phyloP scores from a whole-genome alignment of 1,284 basidiomycete species.

The Tylopilus sp. region DNA sequence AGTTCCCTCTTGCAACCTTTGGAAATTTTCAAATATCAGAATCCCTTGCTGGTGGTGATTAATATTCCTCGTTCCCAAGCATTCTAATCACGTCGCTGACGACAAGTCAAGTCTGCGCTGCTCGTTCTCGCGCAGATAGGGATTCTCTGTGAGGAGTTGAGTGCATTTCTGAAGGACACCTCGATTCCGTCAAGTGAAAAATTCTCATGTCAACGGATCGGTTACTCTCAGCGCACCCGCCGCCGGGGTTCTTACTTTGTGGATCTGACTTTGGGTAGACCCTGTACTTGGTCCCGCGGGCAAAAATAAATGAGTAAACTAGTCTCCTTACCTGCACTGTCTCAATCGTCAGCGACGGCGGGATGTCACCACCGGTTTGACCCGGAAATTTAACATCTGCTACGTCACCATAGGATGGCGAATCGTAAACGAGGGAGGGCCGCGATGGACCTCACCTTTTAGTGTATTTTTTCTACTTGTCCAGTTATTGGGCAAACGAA shows the following conservation, averaged over 20 bases:
- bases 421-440: not conserved
- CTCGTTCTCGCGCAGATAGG: slow-evolving; percentile 3
- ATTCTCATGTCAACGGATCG: not conserved
- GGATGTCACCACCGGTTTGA: not conserved
- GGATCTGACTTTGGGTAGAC: slow-evolving; percentile 11
- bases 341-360: not conserved
- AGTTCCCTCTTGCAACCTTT: slow-evolving; percentile 4
- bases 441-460: not conserved
- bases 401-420: not conserved
- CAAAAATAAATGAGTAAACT: not conserved
- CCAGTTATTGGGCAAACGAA: no score
- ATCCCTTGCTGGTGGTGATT: not conserved
- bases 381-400: slow-evolving; percentile 1
- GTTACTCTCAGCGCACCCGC: not conserved
- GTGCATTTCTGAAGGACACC: not conserved
- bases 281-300: not conserved
- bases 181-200: not conserved
- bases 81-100: slow-evolving; percentile 3
- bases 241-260: not conserved
- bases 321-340: slow-evolving; percentile 8
- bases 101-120: slow-evolving; percentile 1
- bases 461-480: no score
- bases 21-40: not conserved
- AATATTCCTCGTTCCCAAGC: slow-evolving; percentile 4
- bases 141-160: slow-evolving; percentile 3